phyloP scores from a whole-genome alignment of 1,284 basidiomycete species.

The Irpex sp. region DNA sequence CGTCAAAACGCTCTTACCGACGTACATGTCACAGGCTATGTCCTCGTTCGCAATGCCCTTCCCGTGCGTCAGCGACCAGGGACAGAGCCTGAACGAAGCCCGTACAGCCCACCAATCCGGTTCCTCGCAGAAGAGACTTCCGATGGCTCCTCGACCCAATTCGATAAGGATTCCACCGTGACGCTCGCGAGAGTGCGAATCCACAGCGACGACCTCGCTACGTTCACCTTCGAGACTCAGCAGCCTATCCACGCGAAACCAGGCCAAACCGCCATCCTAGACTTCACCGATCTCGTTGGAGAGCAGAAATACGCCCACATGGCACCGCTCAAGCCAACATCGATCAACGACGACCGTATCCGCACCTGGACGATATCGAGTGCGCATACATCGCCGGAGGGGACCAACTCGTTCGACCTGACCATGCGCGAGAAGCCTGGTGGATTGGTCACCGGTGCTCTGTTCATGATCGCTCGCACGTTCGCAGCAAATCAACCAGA shows the following conservation, averaged over 20 bases:
- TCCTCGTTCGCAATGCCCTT: constrained; percentile 51
- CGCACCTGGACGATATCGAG: constrained; percentile 65
- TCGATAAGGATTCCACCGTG: constrained; percentile 28
- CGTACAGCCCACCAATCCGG: constrained; percentile 58
- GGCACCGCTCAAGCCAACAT: constrained; percentile 39
- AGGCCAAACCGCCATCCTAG: constrained; percentile 54
- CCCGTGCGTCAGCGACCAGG: constrained; percentile 44
- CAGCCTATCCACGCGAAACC: constrained; percentile 36
- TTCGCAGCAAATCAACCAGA: constrained; percentile 35
- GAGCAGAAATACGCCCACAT: constrained; percentile 46
- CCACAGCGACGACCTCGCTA: constrained; percentile 47
- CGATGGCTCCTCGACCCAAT: constrained; percentile 18
- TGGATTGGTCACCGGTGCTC: constrained; percentile 47
- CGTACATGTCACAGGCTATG: constrained; percentile 47
- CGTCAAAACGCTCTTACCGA: constrained; percentile 49
- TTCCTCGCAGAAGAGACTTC: constrained; percentile 46
- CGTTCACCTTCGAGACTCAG: constrained; percentile 48
- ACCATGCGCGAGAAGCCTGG: constrained; percentile 52
- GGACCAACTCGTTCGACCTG: constrained; percentile 32
- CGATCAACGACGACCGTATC: constrained; percentile 60
- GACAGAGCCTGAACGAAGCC: constrained; percentile 35
- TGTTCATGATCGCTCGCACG: constrained; percentile 46
- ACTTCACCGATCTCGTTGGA: constrained; percentile 50
- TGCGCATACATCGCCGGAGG: constrained; percentile 17
- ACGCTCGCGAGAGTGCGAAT: constrained; percentile 37